These are phyloP conservation scores for Cryptosporidium ubiquitum DNA, from an alignment of 169 alveolate genomes.

Conservation along the genomic window DNA sequence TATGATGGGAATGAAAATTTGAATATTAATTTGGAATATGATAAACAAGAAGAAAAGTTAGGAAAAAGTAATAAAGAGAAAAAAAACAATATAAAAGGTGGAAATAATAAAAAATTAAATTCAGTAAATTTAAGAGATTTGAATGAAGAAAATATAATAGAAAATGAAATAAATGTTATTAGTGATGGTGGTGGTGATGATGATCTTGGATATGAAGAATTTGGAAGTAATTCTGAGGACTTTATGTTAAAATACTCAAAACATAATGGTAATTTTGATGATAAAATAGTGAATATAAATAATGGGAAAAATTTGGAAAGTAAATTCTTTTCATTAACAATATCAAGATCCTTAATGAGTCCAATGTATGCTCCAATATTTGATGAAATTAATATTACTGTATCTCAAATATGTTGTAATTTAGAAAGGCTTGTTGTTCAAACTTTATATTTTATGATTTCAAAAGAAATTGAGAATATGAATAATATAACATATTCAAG, in stretches of 20 bases:
- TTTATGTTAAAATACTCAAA: neutral
- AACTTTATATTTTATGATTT: slow-evolving; percentile 85
- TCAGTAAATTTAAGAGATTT: neutral
- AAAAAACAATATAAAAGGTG: neutral
- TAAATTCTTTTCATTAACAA: slow-evolving; percentile 69
- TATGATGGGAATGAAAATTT: slow-evolving; percentile 62
- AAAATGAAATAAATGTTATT: neutral
- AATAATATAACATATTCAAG: slow-evolving; percentile 50
- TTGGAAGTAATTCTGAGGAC: neutral
- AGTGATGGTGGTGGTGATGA: neutral
- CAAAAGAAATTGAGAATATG: slow-evolving; percentile 81
- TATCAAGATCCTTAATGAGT: slow-evolving; percentile 74
- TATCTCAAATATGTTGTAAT: slow-evolving; percentile 86
- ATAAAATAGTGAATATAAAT: neutral
- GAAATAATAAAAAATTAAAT: too few relatives aligned
- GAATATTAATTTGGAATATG: neutral
- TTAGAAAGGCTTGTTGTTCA: slow-evolving; percentile 89
- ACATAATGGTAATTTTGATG: neutral
- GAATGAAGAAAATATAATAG: neutral
- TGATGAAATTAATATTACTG: slow-evolving; percentile 81
- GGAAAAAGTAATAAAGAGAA: slow-evolving; percentile 17
- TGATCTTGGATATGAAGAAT: neutral
- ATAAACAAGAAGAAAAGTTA: neutral
- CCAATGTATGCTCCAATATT: slow-evolving; percentile 83
- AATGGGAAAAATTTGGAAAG: neutral